Evolutionary conservation across 169 alveolate genomes (phyloP).

Genomic region (Besnoitia besnoiti): DNA sequence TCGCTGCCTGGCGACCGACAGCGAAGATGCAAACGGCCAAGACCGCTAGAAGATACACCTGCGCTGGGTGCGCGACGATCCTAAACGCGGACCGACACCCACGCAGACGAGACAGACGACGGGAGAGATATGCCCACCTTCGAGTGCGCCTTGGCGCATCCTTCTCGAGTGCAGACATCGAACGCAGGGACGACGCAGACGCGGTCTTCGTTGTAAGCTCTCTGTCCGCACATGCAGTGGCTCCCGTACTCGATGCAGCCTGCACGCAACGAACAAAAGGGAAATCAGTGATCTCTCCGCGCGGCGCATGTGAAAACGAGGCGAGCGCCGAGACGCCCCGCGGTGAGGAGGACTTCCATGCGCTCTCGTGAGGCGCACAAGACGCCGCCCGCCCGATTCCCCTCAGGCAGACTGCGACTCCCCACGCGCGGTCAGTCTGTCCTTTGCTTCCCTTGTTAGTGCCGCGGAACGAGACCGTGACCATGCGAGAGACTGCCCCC

Average conservation of each 20-base stretch:
- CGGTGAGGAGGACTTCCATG: not conserved
- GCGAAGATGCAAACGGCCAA: too few species aligned
- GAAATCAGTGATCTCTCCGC: not conserved
- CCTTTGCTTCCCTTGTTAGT: too few species aligned
- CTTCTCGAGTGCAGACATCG: not conserved
- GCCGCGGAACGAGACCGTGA: too few species aligned
- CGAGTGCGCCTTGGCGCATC: not conserved
- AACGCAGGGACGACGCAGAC: slow-evolving; percentile 20
- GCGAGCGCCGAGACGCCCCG: not conserved
- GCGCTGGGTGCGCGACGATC: too few species aligned
- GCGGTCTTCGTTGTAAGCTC: slow-evolving; percentile 61
- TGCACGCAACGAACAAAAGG: not conserved
- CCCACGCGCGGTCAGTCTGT: too few species aligned
- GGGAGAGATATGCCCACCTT: not conserved
- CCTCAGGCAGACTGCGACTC: too few species aligned
- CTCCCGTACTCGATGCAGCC: slow-evolving; percentile 40
- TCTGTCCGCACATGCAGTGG: slow-evolving; percentile 54
- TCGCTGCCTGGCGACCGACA: too few species aligned
- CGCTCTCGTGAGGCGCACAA: not conserved
- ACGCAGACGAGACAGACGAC: too few species aligned
- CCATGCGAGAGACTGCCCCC: too few species aligned
- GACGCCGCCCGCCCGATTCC: too few species aligned
- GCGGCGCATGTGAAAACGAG: not conserved
- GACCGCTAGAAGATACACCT: too few species aligned
- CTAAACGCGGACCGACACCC: too few species aligned